Base-by-base conservation (phyloP, 73 alveolate genomes). In the Paramecium biaurelia region DNA sequence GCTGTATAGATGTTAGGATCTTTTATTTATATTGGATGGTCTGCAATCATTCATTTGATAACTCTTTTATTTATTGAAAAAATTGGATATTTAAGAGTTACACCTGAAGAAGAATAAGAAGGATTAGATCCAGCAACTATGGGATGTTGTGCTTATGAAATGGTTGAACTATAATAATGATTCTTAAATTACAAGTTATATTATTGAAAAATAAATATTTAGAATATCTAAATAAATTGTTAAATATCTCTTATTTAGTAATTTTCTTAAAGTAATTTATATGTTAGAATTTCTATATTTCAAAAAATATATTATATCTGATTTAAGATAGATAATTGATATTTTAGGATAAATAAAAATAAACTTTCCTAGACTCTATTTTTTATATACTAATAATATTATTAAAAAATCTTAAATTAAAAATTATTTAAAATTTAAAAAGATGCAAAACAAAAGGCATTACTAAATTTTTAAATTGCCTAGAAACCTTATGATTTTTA, bases 101-200 rank as follows among this genome's bases (percentile, higher is more conserved):
- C 76, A n/a, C 1, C 2, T 20, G 76, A 79, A 45, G 90, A 79
- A 20, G 90, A 79, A 79, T 12, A 41, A 12, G 76, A 79, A 79
- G 76, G 76, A 43, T 45, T 79, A 21, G 90, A 79, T 23, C 21
- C 15, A 9, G 35, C 90, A 1, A 41, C 76, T 0, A 79, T 79
- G 70, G 89, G 70, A 20, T 41, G 37, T 9, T 26, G 37, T 20
- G 89, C 89, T 6, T 76, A 76, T 38, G 89, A 76, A 76, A 70
- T 30, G 56, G 38, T 70, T 70, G 85, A 70, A 18, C 30, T 21
- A 58, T 58, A 58, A 58, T 58, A 15, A 28, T 58, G 76, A 58
- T 57, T 57, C 14, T 10, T 7, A 38, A 38, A 38, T 38, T 38
- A 38, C 47, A 38, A 38, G 2, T 38, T 38, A 7, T 7, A 7